phyloP scores from a whole-genome alignment of 345 rosid genomes.

The Salix caprea region DNA sequence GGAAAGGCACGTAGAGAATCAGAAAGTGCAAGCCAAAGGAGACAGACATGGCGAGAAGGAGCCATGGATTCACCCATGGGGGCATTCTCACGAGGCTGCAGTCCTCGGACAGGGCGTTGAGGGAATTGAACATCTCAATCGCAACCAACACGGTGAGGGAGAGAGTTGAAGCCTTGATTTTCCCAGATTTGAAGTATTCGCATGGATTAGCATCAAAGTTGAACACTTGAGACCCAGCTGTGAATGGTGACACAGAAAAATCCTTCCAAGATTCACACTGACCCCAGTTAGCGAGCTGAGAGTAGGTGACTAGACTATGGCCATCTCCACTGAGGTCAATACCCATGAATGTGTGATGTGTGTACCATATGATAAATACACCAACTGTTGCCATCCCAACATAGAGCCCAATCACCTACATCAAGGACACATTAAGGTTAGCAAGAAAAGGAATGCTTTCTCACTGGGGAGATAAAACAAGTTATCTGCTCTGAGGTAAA shows the following conservation, averaged over 20 bases:
- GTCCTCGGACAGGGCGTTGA: constrained; percentile 91
- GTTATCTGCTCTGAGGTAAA: neutral
- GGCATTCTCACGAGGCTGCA: constrained; percentile 84
- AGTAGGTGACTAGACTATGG: constrained; percentile 74
- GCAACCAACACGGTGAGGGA: constrained; percentile 90
- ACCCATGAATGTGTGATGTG: constrained; percentile 61
- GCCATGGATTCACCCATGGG: constrained; percentile 91
- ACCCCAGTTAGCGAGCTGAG: constrained; percentile 82
- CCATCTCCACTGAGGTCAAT: constrained; percentile 93
- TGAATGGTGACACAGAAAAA: constrained; percentile 65
- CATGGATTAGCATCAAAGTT: constrained; percentile 62
- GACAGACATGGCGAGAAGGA: constrained; percentile 73
- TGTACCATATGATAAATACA: constrained; percentile 88
- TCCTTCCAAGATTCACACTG: constrained; percentile 71
- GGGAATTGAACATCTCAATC: constrained; percentile 96
- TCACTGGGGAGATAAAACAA: neutral
- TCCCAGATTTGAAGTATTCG: constrained; percentile 75
- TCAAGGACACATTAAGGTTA: neutral
- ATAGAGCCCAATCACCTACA: constrained; percentile 86
- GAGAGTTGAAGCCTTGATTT: constrained; percentile 83
- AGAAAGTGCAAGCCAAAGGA: constrained; percentile 81
- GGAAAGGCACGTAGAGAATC: constrained; percentile 82
- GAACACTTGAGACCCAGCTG: constrained; percentile 61
- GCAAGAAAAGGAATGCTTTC: neutral
- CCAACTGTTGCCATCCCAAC: constrained; percentile 96